Percentiles rank a stretch among this genome's conserved stretches.
These are phyloP conservation scores for Candida labiduridarum DNA, from an alignment of 1,139 yeast species.

Conservation along the genomic window DNA sequence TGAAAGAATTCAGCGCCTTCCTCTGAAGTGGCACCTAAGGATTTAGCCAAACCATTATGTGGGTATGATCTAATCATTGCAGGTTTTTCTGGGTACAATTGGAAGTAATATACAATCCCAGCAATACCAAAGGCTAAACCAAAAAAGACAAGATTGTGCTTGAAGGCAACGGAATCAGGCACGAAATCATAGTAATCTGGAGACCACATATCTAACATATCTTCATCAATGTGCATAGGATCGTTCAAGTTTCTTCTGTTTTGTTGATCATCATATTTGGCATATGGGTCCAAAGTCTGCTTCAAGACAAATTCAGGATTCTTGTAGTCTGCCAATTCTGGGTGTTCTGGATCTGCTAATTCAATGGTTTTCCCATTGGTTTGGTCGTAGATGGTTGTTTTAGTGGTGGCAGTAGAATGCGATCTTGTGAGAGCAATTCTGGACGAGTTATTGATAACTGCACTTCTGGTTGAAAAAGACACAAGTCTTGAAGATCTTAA, in stretches of 20 bases:
- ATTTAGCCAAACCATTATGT: slow-evolving; percentile 71
- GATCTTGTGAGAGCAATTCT: slow-evolving; percentile 19
- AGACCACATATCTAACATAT: slow-evolving; percentile 82
- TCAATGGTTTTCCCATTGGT: slow-evolving; percentile 42
- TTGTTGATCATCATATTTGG: slow-evolving; percentile 79
- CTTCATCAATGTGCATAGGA: slow-evolving; percentile 71
- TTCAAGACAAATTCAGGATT: slow-evolving; percentile 52
- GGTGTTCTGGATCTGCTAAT: slow-evolving; percentile 47
- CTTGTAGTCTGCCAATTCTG: slow-evolving; percentile 50
- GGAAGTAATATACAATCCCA: slow-evolving; percentile 53
- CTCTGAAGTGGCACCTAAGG: slow-evolving; percentile 63
- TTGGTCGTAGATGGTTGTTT: slow-evolving; percentile 42
- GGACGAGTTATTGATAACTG: neutral
- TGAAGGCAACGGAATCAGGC: slow-evolving; percentile 62
- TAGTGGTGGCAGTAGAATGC: slow-evolving; percentile 34
- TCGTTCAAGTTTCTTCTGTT: slow-evolving; percentile 78
- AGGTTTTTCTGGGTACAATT: slow-evolving; percentile 72
- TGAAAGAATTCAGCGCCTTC: slow-evolving; percentile 50
- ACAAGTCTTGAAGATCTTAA: slow-evolving; percentile 17
- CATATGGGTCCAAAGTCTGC: slow-evolving; percentile 68
- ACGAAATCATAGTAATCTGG: slow-evolving; percentile 74
- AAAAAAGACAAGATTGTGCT: slow-evolving; percentile 55
- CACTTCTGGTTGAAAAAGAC: slow-evolving; percentile 10
- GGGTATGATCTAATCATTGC: slow-evolving; percentile 73
- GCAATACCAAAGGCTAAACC: slow-evolving; percentile 58